Percentiles rank a stretch among this genome's conserved stretches.
phyloP scores from a whole-genome alignment of 805 yeast genomes.

The Barnettozyma wickerhamii region DNA sequence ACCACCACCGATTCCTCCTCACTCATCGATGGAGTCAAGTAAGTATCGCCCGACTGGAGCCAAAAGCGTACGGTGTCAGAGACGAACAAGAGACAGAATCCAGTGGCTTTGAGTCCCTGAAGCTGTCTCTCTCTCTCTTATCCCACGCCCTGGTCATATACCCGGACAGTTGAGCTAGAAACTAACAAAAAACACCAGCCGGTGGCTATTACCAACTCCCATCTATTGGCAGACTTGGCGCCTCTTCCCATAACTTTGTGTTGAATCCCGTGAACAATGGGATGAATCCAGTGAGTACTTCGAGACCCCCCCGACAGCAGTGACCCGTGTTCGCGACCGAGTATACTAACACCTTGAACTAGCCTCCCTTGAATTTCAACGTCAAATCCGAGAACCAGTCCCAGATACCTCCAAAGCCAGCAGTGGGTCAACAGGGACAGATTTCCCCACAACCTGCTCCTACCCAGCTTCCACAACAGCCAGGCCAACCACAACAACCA shows the following conservation, averaged over 20 bases:
- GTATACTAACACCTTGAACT: constrained; percentile 1
- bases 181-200: constrained; percentile 18
- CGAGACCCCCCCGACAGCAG: too few relatives aligned
- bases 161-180: neutral
- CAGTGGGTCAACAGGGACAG: neutral
- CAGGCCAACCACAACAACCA: constrained; percentile 18
- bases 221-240: constrained; percentile 17
- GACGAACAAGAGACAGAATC: too few relatives aligned
- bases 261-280: constrained; percentile 15
- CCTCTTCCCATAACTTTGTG: constrained; percentile 16
- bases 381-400: constrained; percentile 5
- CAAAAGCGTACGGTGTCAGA: too few relatives aligned
- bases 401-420: neutral
- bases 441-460: constrained; percentile 22
- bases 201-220: constrained; percentile 23
- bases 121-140: neutral
- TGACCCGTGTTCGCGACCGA: neutral
- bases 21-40: constrained; percentile 23
- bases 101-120: too few relatives aligned
- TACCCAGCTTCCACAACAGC: constrained; percentile 16
- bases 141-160: too few relatives aligned
- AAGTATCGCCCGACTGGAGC: constrained; percentile 8
- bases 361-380: constrained; percentile 14
- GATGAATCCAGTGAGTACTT: constrained; percentile 14
- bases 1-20: constrained; percentile 45